These are phyloP conservation scores for Lecanicillium sp. DNA, from an alignment of 2,329 filamentous ascomycete genomes.

Conservation along the genomic window DNA sequence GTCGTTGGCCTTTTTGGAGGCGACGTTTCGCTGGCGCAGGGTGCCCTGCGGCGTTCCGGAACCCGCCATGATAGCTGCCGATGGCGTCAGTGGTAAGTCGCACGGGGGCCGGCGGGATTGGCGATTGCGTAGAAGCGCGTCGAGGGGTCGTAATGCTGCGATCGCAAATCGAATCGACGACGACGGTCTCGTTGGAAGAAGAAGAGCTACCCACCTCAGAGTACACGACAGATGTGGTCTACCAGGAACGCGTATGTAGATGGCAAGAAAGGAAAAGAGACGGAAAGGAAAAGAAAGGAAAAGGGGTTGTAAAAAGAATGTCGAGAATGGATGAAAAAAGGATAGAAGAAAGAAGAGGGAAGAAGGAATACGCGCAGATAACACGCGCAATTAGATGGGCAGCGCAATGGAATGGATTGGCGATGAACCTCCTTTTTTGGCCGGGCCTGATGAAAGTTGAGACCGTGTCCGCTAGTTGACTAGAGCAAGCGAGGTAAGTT, in stretches of 20 bases:
- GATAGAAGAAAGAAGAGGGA: neutral
- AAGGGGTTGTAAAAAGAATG: conserved; percentile 14
- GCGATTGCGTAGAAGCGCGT: too few relatives aligned
- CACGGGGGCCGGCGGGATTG: too few relatives aligned
- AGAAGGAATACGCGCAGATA: neutral
- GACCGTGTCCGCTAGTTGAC: conserved; percentile 11
- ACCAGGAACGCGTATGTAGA: conserved; percentile 11
- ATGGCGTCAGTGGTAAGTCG: neutral
- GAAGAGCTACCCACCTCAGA: conserved; percentile 8
- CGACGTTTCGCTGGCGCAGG: conserved; percentile 53
- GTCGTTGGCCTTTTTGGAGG: conserved; percentile 40
- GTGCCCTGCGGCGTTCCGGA: conserved; percentile 49
- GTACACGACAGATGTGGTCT: neutral
- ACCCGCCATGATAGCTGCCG: conserved; percentile 38
- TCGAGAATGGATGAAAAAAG: conserved; percentile 10
- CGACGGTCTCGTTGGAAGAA: neutral
- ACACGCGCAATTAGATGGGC: conserved; percentile 8
- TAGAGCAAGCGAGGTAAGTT: neutral
- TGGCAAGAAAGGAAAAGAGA: conserved; percentile 15
- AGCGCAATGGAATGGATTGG: conserved; percentile 19
- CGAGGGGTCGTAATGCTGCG: too few relatives aligned
- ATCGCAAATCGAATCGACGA: too few relatives aligned
- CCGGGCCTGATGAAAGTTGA: conserved; percentile 1
- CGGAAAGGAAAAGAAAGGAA: conserved; percentile 15
- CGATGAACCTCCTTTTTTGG: conserved; percentile 13